phyloP scores from a whole-genome alignment of 1,139 yeast genomes.

The Yamadazyma diospyri region DNA sequence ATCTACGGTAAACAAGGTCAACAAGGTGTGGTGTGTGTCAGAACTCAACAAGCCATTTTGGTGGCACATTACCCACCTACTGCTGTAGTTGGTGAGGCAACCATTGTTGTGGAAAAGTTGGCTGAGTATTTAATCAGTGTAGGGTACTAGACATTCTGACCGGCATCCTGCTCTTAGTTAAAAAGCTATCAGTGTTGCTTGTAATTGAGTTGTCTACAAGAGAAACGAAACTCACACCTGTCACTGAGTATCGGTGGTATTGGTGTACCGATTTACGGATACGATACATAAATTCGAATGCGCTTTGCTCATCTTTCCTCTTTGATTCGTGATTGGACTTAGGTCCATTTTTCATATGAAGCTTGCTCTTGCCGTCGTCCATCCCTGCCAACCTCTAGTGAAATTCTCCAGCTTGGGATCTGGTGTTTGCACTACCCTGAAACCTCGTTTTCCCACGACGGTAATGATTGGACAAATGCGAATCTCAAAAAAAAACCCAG shows the following conservation, averaged over 20 bases:
- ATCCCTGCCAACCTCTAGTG: too few relatives aligned
- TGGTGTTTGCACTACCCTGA: not conserved
- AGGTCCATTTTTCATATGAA: too few relatives aligned
- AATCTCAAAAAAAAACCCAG: conserved; percentile 4
- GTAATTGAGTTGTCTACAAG: too few relatives aligned
- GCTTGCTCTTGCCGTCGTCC: too few relatives aligned
- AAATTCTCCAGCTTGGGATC: not conserved
- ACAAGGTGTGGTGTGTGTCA: conserved; percentile 84
- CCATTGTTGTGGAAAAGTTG: conserved; percentile 88
- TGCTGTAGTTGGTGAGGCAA: conserved; percentile 92
- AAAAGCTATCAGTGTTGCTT: too few relatives aligned
- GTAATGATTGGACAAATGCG: conserved; percentile 11
- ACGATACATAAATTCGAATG: too few relatives aligned
- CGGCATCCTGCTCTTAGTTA: not conserved
- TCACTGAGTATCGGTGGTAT: too few relatives aligned
- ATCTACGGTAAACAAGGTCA: conserved; percentile 89
- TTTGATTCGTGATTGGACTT: too few relatives aligned
- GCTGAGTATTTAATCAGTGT: conserved; percentile 91
- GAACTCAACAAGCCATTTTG: conserved; percentile 89
- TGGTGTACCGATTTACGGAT: too few relatives aligned
- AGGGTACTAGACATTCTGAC: conserved; percentile 50
- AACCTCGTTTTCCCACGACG: conserved; percentile 2
- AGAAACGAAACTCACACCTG: too few relatives aligned
- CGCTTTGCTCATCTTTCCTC: too few relatives aligned
- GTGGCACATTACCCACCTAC: conserved; percentile 94